A percentile compares a stretch with the other conserved stretches of the same genome.
These are phyloP conservation scores for Collybia nuda DNA, from an alignment of 768 basidiomycete species.

Conservation along the genomic window DNA sequence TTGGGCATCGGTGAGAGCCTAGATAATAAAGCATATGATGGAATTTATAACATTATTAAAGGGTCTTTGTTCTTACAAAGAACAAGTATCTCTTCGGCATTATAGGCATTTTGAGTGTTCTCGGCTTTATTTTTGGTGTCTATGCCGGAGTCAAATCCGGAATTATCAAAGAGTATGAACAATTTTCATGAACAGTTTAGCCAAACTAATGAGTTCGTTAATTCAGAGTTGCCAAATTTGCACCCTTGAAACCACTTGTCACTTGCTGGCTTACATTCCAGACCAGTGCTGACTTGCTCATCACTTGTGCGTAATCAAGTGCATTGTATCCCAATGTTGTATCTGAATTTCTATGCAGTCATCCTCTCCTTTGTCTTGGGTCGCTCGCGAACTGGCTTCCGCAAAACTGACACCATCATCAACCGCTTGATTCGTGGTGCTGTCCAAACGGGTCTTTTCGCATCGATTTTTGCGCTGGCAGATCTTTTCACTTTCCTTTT, in stretches of 20 bases:
- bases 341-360: constrained; percentile 12
- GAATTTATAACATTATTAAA: constrained; percentile 6
- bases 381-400: constrained; percentile 50
- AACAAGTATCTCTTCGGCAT: constrained; percentile 29
- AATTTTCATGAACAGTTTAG: not conserved
- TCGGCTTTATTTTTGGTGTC: constrained; percentile 43
- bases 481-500: constrained; percentile 43
- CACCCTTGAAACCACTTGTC: constrained; percentile 38
- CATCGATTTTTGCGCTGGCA: constrained; percentile 48
- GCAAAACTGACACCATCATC: constrained; percentile 49
- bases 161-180: constrained; percentile 37
- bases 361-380: constrained; percentile 29
- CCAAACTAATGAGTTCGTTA: not conserved
- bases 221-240: constrained; percentile 40
- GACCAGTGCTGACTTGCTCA: constrained; percentile 40
- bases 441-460: constrained; percentile 53
- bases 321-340: not conserved
- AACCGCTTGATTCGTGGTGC: constrained; percentile 55
- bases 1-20: constrained; percentile 42
- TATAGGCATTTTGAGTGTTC: constrained; percentile 34
- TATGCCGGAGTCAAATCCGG: constrained; percentile 42
- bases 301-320: constrained; percentile 35
- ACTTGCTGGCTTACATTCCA: constrained; percentile 49
- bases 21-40: too few relatives aligned
- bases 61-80: constrained; percentile 35